Evolutionary conservation across 106 monocot genomes (phyloP).

Genomic region (Triglochin maritima): DNA sequence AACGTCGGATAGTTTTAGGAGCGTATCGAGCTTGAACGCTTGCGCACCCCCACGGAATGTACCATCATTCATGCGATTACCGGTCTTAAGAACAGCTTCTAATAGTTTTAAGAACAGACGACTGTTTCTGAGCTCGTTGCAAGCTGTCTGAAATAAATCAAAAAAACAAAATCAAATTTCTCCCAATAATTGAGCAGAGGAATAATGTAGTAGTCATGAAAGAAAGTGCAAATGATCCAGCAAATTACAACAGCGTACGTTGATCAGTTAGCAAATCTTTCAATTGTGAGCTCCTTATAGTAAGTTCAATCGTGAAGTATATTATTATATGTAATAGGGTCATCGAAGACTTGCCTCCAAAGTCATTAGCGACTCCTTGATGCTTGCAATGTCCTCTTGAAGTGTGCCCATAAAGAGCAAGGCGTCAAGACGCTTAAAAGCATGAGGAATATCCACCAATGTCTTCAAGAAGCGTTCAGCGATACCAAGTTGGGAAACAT

Average conservation of each 20-base stretch:
- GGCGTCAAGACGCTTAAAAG: slow-evolving; percentile 52
- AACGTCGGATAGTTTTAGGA: slow-evolving; percentile 56
- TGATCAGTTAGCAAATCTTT: too few species aligned
- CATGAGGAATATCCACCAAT: slow-evolving; percentile 46
- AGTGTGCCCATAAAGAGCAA: slow-evolving; percentile 44
- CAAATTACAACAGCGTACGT: too few species aligned
- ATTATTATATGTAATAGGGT: background rate
- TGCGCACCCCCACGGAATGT: slow-evolving; percentile 56
- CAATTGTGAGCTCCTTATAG: too few species aligned
- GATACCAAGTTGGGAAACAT: slow-evolving; percentile 29
- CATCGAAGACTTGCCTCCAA: slow-evolving; percentile 37
- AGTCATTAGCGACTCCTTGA: slow-evolving; percentile 35
- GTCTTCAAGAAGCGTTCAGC: slow-evolving; percentile 55
- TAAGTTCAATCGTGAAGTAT: too few species aligned
- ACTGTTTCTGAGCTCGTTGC: slow-evolving; percentile 38
- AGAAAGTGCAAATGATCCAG: background rate
- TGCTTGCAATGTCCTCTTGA: slow-evolving; percentile 30
- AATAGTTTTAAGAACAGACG: slow-evolving; percentile 43
- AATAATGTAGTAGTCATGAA: background rate
- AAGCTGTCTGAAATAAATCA: slow-evolving; percentile 27
- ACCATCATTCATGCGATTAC: slow-evolving; percentile 64
- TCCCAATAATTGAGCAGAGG: background rate
- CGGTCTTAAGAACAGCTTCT: slow-evolving; percentile 58
- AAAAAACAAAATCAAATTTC: background rate
- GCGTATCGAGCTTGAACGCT: slow-evolving; percentile 57